These are phyloP conservation scores for Oemleria cerasiformis DNA, from an alignment of 306 rosid genomes.

Conservation along the genomic window DNA sequence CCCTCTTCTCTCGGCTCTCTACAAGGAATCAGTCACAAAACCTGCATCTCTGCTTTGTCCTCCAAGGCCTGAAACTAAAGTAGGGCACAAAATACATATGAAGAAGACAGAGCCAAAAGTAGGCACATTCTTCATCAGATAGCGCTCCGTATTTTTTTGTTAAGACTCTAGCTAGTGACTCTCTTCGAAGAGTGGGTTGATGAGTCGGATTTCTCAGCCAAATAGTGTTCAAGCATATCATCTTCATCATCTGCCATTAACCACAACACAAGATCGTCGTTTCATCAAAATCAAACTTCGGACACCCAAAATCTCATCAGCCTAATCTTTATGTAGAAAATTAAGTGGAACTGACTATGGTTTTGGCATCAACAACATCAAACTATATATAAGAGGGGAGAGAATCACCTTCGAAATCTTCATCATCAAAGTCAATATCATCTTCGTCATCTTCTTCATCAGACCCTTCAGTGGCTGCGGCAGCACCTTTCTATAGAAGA, in stretches of 20 bases:
- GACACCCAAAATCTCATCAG: not conserved
- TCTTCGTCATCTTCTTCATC: slow-evolving; percentile 77
- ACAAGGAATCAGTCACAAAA: slow-evolving; percentile 5
- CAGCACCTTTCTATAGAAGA: slow-evolving; percentile 65
- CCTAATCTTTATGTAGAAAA: not conserved
- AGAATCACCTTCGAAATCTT: slow-evolving; percentile 84
- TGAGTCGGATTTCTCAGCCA: slow-evolving; percentile 83
- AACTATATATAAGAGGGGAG: slow-evolving; percentile 1
- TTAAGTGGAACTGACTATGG: not conserved
- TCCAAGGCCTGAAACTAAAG: not conserved
- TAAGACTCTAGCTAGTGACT: slow-evolving; percentile 47
- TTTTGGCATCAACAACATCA: slow-evolving; percentile 3
- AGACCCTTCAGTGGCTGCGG: slow-evolving; percentile 50
- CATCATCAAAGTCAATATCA: slow-evolving; percentile 84
- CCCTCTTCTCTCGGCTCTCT: slow-evolving; percentile 15
- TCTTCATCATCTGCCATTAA: slow-evolving; percentile 80
- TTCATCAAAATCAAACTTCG: not conserved
- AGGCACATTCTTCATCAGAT: not conserved
- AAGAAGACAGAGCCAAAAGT: slow-evolving; percentile 3
- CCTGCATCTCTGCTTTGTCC: slow-evolving; percentile 14
- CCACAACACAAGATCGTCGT: slow-evolving; percentile 18
- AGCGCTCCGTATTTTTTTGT: slow-evolving; percentile 6
- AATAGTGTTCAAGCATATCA: slow-evolving; percentile 96
- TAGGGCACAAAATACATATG: slow-evolving; percentile 5
- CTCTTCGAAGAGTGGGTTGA: slow-evolving; percentile 58